phyloP scores from a whole-genome alignment of 495 filamentous ascomycete species.

The Talaromyces thailandensis region DNA sequence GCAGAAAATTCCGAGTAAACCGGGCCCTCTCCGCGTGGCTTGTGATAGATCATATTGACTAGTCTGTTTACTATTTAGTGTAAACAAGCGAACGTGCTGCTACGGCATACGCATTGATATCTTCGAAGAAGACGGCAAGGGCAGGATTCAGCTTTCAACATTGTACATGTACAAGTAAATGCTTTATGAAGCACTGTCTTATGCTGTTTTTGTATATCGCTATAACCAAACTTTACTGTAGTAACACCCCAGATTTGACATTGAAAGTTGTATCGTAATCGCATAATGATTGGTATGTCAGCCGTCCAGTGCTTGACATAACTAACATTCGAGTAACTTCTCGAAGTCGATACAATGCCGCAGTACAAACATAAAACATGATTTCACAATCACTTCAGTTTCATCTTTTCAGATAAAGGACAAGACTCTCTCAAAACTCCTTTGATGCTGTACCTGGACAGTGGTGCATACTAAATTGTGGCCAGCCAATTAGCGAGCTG shows the following conservation, averaged over 20 bases:
- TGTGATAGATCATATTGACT: neutral
- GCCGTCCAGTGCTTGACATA: neutral
- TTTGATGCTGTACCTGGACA: neutral
- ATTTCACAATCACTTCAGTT: neutral
- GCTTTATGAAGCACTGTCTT: neutral
- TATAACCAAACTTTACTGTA: too few species aligned
- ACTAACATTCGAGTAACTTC: neutral
- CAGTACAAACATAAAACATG: neutral
- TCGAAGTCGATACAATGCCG: neutral
- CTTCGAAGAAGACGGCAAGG: neutral
- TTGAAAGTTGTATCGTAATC: neutral
- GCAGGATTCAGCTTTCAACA: neutral
- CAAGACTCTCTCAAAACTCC: neutral
- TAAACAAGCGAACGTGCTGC: neutral
- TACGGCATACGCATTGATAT: neutral
- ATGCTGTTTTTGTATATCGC: too few species aligned
- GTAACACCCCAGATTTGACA: too few species aligned
- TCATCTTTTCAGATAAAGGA: neutral
- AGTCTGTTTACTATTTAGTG: neutral
- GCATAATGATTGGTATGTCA: neutral
- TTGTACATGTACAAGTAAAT: too few species aligned
- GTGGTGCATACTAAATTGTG: neutral
- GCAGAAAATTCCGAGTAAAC: neutral
- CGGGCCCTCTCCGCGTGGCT: neutral
- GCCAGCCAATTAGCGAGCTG: neutral